Percentiles rank a stretch among this genome's conserved stretches.
These are phyloP conservation scores for Trichoderma sp. DNA, from an alignment of 2,329 filamentous ascomycete species.

Conservation along the genomic window DNA sequence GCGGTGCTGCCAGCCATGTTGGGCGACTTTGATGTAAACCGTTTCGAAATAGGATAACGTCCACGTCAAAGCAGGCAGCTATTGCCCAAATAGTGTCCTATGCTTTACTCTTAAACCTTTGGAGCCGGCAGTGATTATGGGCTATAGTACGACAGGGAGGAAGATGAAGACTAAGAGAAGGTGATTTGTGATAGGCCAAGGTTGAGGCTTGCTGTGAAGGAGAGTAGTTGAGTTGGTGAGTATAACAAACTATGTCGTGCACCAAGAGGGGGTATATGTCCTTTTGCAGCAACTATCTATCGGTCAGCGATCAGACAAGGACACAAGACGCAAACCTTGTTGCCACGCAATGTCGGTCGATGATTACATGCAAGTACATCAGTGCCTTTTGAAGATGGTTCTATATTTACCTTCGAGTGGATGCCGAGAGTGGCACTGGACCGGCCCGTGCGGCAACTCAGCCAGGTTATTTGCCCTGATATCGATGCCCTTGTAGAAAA, in stretches of 20 bases:
- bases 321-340: background rate
- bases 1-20: background rate
- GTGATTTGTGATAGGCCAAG: background rate
- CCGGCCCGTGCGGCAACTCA: background rate
- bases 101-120: background rate
- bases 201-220: background rate
- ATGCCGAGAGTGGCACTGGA: background rate
- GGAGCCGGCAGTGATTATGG: background rate
- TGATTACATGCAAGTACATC: background rate
- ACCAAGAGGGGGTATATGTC: conserved; percentile 3
- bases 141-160: background rate
- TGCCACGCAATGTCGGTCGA: background rate
- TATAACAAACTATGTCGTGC: background rate
- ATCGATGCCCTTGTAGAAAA: background rate
- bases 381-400: background rate
- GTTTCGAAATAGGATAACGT: background rate
- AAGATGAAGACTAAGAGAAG: background rate
- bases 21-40: background rate
- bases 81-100: background rate
- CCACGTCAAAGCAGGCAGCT: background rate
- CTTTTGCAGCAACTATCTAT: background rate
- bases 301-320: background rate
- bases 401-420: conserved; percentile 4
- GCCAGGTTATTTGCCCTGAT: background rate
- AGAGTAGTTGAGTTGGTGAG: background rate